Base-by-base conservation (phyloP, 371 early-diverging fungal genomes). In the Mucor lusitanicus region DNA sequence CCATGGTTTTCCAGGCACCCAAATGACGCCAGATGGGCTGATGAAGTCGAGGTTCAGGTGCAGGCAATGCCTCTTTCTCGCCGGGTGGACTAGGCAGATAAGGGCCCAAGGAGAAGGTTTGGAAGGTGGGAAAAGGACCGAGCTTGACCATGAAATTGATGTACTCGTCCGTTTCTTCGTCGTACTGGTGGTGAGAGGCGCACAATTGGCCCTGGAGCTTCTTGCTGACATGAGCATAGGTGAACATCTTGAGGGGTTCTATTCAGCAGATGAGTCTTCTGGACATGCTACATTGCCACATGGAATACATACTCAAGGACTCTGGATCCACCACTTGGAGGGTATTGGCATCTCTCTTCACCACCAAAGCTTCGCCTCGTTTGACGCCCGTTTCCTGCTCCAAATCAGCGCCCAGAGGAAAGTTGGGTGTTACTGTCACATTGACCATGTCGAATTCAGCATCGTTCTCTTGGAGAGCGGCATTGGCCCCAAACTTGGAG, bases 371-470 rank as follows among this genome's bases (percentile, higher is more conserved):
- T 27, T 78, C 74, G 3, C 80, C 80, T 25, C 73, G 71, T 19
- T 61, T 67, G n/a, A 81, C 63, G 2, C 78, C 78, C 0, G 73
- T 72, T 61, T 83, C 79, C 1, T 61, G 39, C 53, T 77, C 81
- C 17, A 83, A 60, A 5, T 33, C 25, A 28, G 64, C 65, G 3
- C 85, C 75, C 11, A 86, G 62, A 3, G 89, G 88, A 63, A 87
- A 90, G 65, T 87, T 86, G n/a, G 85, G 80, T 7, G 90, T 87
- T 32, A 87, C 77, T 19, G 89, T 86, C 1, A 90, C 88, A 40
- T 84, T 86, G 12, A 88, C 88, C 75, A 81, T 74, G 32, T 84
- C 84, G 61, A 75, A 81, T 59, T 81, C 82, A n/a, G 84, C 75
- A 67, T 84, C 81, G 6, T 55, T 9, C 35, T 81, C 84, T 58